Evolutionary conservation across 495 filamentous ascomycete genomes (phyloP).

Genomic region (Massariosphaeria phaeospora): DNA sequence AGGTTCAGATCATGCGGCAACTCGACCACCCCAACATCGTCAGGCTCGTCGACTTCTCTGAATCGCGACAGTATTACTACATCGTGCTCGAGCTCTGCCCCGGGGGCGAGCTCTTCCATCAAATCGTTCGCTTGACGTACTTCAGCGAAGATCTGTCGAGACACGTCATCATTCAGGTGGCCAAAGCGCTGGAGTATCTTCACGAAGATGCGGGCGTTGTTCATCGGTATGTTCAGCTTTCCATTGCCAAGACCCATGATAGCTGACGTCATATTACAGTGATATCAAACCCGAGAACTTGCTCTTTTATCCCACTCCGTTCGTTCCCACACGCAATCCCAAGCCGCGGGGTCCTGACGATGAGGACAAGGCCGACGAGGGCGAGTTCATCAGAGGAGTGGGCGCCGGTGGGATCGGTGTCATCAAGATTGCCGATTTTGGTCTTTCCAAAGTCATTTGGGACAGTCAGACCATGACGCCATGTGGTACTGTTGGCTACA

Average conservation of each 20-base stretch:
- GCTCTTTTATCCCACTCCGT: constrained; percentile 79
- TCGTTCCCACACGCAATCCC: constrained; percentile 73
- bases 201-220: constrained; percentile 94
- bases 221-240: constrained; percentile 69
- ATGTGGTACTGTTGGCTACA: constrained; percentile 96
- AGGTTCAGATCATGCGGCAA: constrained; percentile 97
- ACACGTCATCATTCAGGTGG: constrained; percentile 91
- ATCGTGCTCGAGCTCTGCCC: constrained; percentile 93
- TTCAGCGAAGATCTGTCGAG: constrained; percentile 94
- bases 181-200: constrained; percentile 86
- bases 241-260: constrained; percentile 23
- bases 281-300: constrained; percentile 99
- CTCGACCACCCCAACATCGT: constrained; percentile 94
- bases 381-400: constrained; percentile 78
- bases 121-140: constrained; percentile 96
- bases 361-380: constrained; percentile 96
- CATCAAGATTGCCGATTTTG: constrained; percentile 98
- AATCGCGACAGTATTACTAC: constrained; percentile 93
- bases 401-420: constrained; percentile 89
- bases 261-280: constrained; percentile 48
- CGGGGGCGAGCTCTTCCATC: constrained; percentile 95
- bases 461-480: constrained; percentile 99
- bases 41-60: constrained; percentile 86
- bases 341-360: constrained; percentile 77
- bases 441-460: constrained; percentile 96